Conservation (phyloP, 805 yeast species). For the Tetrapisispora iriomotensis region DNA sequence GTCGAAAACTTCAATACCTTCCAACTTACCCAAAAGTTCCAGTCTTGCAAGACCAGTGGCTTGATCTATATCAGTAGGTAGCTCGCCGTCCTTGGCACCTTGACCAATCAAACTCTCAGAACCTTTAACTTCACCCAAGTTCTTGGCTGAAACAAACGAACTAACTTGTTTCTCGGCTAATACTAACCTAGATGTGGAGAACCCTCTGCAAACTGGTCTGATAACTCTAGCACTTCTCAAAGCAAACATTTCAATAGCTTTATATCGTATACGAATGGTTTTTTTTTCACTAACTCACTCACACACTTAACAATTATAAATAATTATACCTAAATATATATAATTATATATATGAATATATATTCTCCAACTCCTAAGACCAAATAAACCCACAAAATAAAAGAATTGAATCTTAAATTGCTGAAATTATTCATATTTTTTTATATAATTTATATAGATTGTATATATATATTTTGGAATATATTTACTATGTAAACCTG, state of each 20-base stretch:
- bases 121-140: constrained; percentile 70
- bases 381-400: too few relatives aligned
- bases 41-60: constrained; percentile 98
- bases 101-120: constrained; percentile 74
- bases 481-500: too few relatives aligned
- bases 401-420: too few relatives aligned
- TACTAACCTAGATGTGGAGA: constrained; percentile 25
- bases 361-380: too few relatives aligned
- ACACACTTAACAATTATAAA: too few relatives aligned
- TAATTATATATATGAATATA: too few relatives aligned
- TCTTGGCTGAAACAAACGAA: constrained; percentile 45
- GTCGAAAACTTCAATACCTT: constrained; percentile 93
- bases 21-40: constrained; percentile 85
- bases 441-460: too few relatives aligned
- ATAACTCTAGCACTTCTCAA: constrained; percentile 29
- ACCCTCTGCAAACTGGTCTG: constrained; percentile 27
- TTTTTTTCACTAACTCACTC: too few relatives aligned
- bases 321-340: too few relatives aligned
- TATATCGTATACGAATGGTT: background rate
- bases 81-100: constrained; percentile 76
- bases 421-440: too few relatives aligned
- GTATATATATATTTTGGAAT: too few relatives aligned
- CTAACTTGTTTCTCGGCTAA: constrained; percentile 26
- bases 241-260: constrained; percentile 25
- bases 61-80: constrained; percentile 92